phyloP scores from a whole-genome alignment of 2,329 filamentous ascomycete genomes.

The Zymoseptoria tritici region DNA sequence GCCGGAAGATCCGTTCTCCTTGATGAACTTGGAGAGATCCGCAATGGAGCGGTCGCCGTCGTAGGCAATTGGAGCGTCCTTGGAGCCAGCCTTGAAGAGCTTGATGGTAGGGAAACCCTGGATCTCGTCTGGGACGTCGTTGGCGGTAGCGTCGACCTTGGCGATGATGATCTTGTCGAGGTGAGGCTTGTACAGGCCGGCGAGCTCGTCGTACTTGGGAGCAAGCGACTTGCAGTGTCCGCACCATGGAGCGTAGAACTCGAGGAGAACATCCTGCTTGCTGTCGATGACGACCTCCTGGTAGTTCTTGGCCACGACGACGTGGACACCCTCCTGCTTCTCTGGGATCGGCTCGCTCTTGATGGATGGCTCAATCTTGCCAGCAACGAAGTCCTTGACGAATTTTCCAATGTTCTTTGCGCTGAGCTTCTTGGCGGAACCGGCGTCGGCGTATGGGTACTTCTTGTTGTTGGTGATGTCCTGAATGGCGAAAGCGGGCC shows the following conservation, averaged over 20 bases:
- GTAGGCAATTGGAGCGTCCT: conserved; percentile 80
- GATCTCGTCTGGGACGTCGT: conserved; percentile 95
- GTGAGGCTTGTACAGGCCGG: conserved; percentile 46
- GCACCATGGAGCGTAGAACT: conserved; percentile 92
- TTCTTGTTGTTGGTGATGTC: conserved; percentile 93
- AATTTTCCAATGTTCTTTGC: conserved; percentile 69
- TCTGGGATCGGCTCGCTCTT: conserved; percentile 97
- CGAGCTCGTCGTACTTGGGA: conserved; percentile 61
- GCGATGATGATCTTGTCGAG: conserved; percentile 54
- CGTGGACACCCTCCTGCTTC: conserved; percentile 80
- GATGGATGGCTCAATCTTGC: conserved; percentile 91
- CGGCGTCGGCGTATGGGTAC: conserved; percentile 64
- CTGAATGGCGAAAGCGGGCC: conserved; percentile 97
- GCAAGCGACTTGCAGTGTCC: conserved; percentile 64
- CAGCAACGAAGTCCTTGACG: conserved; percentile 73
- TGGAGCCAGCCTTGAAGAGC: conserved; percentile 85
- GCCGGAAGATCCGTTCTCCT: conserved; percentile 89
- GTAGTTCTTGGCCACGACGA: conserved; percentile 92
- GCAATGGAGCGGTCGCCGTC: conserved; percentile 79
- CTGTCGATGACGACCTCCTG: conserved; percentile 85
- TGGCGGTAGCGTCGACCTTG: conserved; percentile 93
- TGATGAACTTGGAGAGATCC: conserved; percentile 85
- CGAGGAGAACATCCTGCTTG: conserved; percentile 91
- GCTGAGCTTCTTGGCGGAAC: conserved; percentile 73
- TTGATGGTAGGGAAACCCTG: conserved; percentile 99